These are phyloP conservation scores for Globisporangium camurandrum DNA, from an alignment of 352 stramenopile species.

Conservation along the genomic window DNA sequence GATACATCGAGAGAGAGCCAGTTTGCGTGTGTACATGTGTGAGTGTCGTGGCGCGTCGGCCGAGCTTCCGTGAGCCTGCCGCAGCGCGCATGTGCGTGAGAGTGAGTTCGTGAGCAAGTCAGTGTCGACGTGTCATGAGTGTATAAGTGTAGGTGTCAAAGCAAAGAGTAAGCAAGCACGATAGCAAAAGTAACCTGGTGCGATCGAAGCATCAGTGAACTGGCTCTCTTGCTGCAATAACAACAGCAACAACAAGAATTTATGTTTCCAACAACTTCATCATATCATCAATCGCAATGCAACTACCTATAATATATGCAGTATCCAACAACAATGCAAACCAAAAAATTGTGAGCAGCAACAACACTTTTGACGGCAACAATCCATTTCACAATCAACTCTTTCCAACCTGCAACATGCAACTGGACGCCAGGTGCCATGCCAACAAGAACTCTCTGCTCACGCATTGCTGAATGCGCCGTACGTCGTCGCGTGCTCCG, in stretches of 20 bases:
- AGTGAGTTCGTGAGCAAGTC: not conserved
- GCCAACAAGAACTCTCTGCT: too few species aligned
- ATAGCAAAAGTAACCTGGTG: conserved; percentile 1
- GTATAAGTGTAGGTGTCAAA: conserved; percentile 1
- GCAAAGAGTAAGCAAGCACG: not conserved
- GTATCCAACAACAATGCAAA: too few species aligned
- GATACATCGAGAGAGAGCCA: too few species aligned
- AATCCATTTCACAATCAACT: too few species aligned
- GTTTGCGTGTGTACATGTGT: conserved; percentile 1
- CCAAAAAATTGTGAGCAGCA: too few species aligned
- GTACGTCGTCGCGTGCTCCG: conserved; percentile 21
- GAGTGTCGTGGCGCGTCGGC: not conserved
- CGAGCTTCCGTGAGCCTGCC: not conserved
- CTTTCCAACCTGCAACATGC: too few species aligned
- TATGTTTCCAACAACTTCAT: not conserved
- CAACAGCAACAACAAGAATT: not conserved
- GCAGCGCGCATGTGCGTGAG: not conserved
- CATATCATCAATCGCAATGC: too few species aligned
- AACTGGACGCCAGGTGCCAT: too few species aligned
- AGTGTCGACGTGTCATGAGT: conserved; percentile 3
- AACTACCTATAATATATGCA: too few species aligned
- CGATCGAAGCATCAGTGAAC: conserved; percentile 14
- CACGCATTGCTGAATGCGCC: too few species aligned
- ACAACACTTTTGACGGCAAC: too few species aligned
- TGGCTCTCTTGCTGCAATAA: not conserved